These are phyloP conservation scores for Psidium guajava DNA, from an alignment of 345 rosid genomes.

Conservation along the genomic window DNA sequence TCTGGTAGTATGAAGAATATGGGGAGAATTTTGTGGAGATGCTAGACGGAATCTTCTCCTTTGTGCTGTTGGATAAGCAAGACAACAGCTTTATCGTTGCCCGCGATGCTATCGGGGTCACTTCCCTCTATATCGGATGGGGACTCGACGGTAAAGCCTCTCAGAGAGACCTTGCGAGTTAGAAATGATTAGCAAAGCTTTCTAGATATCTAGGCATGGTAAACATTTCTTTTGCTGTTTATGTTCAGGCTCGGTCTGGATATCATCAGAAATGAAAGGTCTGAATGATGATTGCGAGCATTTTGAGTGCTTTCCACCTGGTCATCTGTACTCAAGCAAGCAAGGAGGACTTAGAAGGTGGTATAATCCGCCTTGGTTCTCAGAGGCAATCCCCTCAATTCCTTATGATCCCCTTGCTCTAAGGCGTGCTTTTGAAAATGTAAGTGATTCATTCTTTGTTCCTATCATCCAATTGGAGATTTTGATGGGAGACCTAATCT, in stretches of 20 bases:
- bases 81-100: conserved; percentile 81
- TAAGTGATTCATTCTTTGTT: conserved; percentile 6
- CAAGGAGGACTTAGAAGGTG: conserved; percentile 55
- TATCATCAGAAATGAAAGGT: conserved; percentile 87
- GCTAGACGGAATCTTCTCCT: conserved; percentile 94
- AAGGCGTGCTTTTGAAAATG: conserved; percentile 63
- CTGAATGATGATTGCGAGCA: conserved; percentile 82
- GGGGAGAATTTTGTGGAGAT: conserved; percentile 73
- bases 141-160: conserved; percentile 60
- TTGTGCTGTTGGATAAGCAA: conserved; percentile 75
- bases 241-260: conserved; percentile 62
- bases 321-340: conserved; percentile 88
- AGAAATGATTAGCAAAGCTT: background rate
- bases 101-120: conserved; percentile 91
- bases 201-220: background rate
- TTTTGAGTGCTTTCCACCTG: conserved; percentile 82
- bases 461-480: background rate
- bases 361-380: conserved; percentile 90
- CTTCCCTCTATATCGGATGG: conserved; percentile 94
- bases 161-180: background rate
- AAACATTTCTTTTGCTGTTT: background rate
- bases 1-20: conserved; percentile 68
- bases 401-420: conserved; percentile 79
- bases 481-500: background rate
- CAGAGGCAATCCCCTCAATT: conserved; percentile 49